Evolutionary conservation across 176 grass and related monocot genomes (phyloP).

Genomic region (Cenchrus fungigraminus): DNA sequence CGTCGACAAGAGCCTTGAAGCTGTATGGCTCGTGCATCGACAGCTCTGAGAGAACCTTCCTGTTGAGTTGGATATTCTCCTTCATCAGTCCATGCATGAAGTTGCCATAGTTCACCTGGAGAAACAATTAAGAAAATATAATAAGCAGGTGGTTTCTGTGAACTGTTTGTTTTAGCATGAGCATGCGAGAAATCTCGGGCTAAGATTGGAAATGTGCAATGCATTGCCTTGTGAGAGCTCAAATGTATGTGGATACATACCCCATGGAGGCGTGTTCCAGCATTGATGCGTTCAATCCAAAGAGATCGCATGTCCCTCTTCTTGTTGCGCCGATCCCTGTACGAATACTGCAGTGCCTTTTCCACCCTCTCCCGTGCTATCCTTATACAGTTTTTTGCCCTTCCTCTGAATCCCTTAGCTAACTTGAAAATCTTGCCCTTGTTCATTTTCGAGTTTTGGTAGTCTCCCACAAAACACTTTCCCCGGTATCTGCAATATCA

Average conservation of each 20-base stretch:
- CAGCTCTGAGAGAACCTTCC: constrained; percentile 95
- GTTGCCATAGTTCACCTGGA: constrained; percentile 90
- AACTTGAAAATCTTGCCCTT: constrained; percentile 90
- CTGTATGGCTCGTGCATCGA: constrained; percentile 96
- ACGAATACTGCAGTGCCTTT: constrained; percentile 85
- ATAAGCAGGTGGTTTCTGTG: not conserved
- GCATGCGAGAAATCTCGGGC: not conserved
- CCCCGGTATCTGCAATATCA: too few species aligned
- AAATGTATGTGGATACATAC: constrained; percentile 42
- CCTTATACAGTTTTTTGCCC: constrained; percentile 91
- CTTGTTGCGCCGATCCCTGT: constrained; percentile 93
- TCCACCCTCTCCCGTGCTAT: constrained; percentile 90
- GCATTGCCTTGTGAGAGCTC: not conserved
- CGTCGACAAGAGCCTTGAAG: constrained; percentile 87
- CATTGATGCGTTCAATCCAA: constrained; percentile 95
- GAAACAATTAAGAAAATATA: not conserved
- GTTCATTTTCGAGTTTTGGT: constrained; percentile 59
- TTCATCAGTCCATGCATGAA: constrained; percentile 96
- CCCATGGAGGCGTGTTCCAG: constrained; percentile 83
- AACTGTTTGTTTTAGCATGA: not conserved
- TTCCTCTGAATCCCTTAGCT: constrained; percentile 88
- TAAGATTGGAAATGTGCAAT: not conserved
- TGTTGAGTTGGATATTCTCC: constrained; percentile 95
- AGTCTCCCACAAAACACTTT: not conserved
- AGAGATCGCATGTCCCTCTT: constrained; percentile 93